Evolutionary conservation across 2,329 filamentous ascomycete genomes (phyloP), one percentile per base, ranked within the genome.

Genomic region (Calonectria pseudoreteaudii): DNA sequence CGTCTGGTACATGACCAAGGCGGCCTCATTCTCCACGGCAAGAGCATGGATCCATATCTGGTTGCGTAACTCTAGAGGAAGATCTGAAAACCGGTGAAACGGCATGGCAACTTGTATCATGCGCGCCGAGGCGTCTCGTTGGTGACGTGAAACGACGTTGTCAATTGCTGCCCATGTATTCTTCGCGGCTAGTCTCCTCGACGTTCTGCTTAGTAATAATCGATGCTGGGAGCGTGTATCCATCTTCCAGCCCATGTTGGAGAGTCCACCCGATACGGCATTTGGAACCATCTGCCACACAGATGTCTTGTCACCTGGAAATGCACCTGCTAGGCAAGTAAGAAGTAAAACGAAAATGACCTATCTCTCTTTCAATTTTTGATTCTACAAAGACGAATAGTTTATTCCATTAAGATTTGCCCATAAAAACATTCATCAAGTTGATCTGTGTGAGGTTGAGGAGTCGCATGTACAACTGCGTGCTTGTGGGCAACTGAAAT

Each of bases 211-310:
- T 47, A 47, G 20, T 47, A n/a, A 47, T 9, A 13, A 11, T 11
- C 9, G 7, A n/a, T 18, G 2, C 44, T 13, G n/a, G 44, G 2
- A 47, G 20, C 6, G 41, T 47, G 18, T 9, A 4, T n/a, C 20
- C 20, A 4, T n/a, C 20, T n/a, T n/a, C 41, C 20, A 47, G 20
- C 2, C 4, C 23, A 18, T n/a, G 1, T 3, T 20, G 14, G 38
- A 8, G 1, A 20, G 7, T 1, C 4, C 14, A 38, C 16, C 1
- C 4, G 13, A 14, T 16, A 4, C 13, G 34, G 11, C 3, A 11
- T 8, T 36, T 13, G 8, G 34, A 11, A 13, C 34, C 34, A 36
- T 36, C 1, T 11, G 10, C 10, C 4, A 16, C 18, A 14, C 18
- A 38, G 4, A 16, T 6, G 6, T 38, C 14, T 38, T 4, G 13